These are phyloP conservation scores for Exophiala dermatitidis DNA, from an alignment of 2,329 filamentous ascomycete genomes.

Conservation along the genomic window DNA sequence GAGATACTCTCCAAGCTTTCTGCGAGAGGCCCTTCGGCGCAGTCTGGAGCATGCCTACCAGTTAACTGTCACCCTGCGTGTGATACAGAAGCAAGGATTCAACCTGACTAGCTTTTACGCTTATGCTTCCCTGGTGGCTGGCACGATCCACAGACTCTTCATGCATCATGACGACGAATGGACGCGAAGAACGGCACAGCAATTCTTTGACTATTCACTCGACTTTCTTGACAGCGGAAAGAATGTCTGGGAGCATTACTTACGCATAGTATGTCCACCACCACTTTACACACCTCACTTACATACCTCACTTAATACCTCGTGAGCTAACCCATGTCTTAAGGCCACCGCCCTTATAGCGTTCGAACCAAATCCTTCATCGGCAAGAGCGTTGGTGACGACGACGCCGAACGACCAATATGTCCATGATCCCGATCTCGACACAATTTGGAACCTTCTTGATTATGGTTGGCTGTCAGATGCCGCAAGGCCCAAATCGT, in stretches of 20 bases:
- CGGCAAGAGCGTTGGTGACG: slow-evolving; percentile 9
- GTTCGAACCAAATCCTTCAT: slow-evolving; percentile 7
- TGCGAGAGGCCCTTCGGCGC: slow-evolving; percentile 27
- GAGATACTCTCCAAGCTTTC: slow-evolving; percentile 31
- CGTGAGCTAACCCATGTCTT: not conserved
- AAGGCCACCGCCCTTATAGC: slow-evolving; percentile 4
- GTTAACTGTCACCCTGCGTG: slow-evolving; percentile 28
- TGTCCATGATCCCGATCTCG: not conserved
- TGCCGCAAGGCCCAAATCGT: not conserved
- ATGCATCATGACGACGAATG: slow-evolving; percentile 8
- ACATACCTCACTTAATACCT: not conserved
- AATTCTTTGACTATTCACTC: slow-evolving; percentile 7
- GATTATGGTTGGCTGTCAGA: slow-evolving; percentile 18
- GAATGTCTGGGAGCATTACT: slow-evolving; percentile 9
- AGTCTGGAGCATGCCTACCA: slow-evolving; percentile 30
- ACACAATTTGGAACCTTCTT: slow-evolving; percentile 10
- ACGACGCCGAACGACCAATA: not conserved
- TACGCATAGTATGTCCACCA: slow-evolving; percentile 7
- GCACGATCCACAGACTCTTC: slow-evolving; percentile 13
- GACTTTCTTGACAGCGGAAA: slow-evolving; percentile 6
- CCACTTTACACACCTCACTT: not conserved
- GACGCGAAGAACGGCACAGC: slow-evolving; percentile 5
- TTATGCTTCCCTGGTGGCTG: slow-evolving; percentile 31
- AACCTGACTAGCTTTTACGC: slow-evolving; percentile 31
- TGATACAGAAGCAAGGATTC: slow-evolving; percentile 24